Conservation (phyloP, 805 yeast species). For the Hagleromyces aurorensis region DNA sequence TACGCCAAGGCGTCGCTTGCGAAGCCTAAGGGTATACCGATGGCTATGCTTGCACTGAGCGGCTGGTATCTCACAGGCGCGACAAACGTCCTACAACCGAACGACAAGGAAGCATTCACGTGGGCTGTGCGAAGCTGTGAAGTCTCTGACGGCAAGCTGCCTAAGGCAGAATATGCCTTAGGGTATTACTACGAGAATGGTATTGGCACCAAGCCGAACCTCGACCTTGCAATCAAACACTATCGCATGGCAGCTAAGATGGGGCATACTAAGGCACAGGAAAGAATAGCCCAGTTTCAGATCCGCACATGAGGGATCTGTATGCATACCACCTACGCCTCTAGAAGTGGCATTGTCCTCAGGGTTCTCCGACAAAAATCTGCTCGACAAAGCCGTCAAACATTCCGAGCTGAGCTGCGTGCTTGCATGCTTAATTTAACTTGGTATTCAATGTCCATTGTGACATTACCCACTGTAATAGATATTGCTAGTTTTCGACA, state of each 20-base stretch:
- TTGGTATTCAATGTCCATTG: too few species aligned
- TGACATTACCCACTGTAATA: too few species aligned
- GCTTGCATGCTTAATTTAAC: too few species aligned
- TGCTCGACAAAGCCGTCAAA: too few species aligned
- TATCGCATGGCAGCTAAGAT: constrained; percentile 53
- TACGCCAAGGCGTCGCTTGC: constrained; percentile 52
- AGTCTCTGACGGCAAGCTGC: constrained; percentile 45
- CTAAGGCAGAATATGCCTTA: constrained; percentile 60
- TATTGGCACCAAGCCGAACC: constrained; percentile 42
- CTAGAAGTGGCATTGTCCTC: too few species aligned
- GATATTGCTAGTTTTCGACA: too few species aligned
- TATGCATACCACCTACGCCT: background rate
- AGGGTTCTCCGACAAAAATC: too few species aligned
- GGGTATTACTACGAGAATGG: constrained; percentile 66
- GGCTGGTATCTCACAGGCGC: constrained; percentile 78
- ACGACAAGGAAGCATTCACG: constrained; percentile 56
- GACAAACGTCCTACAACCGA: constrained; percentile 41
- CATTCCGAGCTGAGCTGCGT: too few species aligned
- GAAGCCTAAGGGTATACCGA: constrained; percentile 46
- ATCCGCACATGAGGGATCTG: too few species aligned
- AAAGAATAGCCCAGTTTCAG: too few species aligned
- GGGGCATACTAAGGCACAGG: constrained; percentile 57
- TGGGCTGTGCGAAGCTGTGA: constrained; percentile 54
- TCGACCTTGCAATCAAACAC: constrained; percentile 39
- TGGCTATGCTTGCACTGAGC: constrained; percentile 62